phyloP scores from a whole-genome alignment of 2,329 filamentous ascomycete genomes.

The Diaporthe longicolla region DNA sequence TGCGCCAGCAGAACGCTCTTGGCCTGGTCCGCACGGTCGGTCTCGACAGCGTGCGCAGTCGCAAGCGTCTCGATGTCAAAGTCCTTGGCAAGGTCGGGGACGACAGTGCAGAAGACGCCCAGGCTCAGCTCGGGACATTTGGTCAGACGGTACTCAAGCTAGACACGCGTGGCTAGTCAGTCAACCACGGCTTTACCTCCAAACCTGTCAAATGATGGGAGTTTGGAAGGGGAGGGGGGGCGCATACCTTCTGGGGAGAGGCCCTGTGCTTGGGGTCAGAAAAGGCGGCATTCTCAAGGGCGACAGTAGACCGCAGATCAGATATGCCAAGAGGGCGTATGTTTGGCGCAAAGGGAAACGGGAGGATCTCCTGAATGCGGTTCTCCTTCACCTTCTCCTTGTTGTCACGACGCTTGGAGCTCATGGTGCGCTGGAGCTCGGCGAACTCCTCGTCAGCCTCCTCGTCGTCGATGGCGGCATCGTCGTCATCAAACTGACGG shows the following conservation, averaged over 20 bases:
- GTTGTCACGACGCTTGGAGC: slow-evolving; percentile 55
- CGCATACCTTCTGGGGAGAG: slow-evolving; percentile 66
- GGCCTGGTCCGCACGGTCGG: slow-evolving; percentile 68
- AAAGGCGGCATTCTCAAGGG: slow-evolving; percentile 70
- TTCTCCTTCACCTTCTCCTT: slow-evolving; percentile 51
- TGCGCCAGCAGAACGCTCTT: slow-evolving; percentile 80
- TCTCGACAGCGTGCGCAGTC: slow-evolving; percentile 71
- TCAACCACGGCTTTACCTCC: background rate
- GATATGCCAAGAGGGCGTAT: slow-evolving; percentile 79
- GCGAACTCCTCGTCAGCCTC: slow-evolving; percentile 52
- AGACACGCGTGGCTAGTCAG: slow-evolving; percentile 36
- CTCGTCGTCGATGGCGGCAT: slow-evolving; percentile 49
- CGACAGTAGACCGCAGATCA: slow-evolving; percentile 73
- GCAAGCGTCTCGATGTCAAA: slow-evolving; percentile 67
- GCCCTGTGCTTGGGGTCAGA: slow-evolving; percentile 63
- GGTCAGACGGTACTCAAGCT: slow-evolving; percentile 84
- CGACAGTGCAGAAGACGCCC: slow-evolving; percentile 81
- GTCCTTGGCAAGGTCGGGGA: slow-evolving; percentile 60
- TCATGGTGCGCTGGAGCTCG: slow-evolving; percentile 56
- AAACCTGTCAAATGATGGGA: background rate
- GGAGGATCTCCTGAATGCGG: slow-evolving; percentile 60
- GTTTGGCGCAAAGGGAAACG: slow-evolving; percentile 78
- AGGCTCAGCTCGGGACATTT: slow-evolving; percentile 82
- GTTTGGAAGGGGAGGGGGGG: background rate
- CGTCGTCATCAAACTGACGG: slow-evolving; percentile 41